Base-by-base conservation (phyloP, 371 early-diverging fungal genomes). In the Mortierella sp. region DNA sequence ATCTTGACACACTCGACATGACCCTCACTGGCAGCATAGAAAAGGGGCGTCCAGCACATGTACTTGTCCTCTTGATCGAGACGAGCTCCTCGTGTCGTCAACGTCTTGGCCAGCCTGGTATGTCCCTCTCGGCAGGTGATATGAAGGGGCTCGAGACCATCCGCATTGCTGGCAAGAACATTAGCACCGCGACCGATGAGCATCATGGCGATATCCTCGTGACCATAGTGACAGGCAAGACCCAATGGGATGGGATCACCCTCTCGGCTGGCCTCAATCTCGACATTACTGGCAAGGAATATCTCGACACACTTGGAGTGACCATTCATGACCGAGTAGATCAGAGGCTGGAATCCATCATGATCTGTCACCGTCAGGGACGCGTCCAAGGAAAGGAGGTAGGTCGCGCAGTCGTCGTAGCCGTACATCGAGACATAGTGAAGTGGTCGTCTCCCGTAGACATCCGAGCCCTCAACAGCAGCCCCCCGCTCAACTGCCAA, bases 391-490 rank as follows among this genome's bases (percentile, higher is more conserved):
- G 88, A 88, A 0, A 98, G 77, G 32, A 99, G 87, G 71, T 91
- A 95, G 35, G 89, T 89, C 8, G 96, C 91, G 56, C 95, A 94
- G 8, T 94, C 94, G 48, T 87, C 84, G 76, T 95, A 93, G 8
- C 98, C 99, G 75, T 96, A 94, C 96, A 98, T 96, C 10, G 97
- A 94, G 0, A 96, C 95, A 83, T 99, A 99, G 88, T 98, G 99
- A 46, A 98, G 83, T 0, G 98, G 96, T 8, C 93, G 93, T 74
- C 98, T 89, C 49, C 96, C 97, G 84, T 98, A 98, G 48, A 96
- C 94, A 87, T 99, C 99, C 8, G 90, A 87, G 32, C 90, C 91
- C 55, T 95, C 92, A 5, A 94, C 90, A 58, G 89, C 92, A 21
- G 93, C 94, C 12, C 92, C 93, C 48, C 91, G 88, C 46, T 92